Base-by-base conservation (phyloP, 352 stramenopile species). In the Globisporangium recalcitrans region DNA sequence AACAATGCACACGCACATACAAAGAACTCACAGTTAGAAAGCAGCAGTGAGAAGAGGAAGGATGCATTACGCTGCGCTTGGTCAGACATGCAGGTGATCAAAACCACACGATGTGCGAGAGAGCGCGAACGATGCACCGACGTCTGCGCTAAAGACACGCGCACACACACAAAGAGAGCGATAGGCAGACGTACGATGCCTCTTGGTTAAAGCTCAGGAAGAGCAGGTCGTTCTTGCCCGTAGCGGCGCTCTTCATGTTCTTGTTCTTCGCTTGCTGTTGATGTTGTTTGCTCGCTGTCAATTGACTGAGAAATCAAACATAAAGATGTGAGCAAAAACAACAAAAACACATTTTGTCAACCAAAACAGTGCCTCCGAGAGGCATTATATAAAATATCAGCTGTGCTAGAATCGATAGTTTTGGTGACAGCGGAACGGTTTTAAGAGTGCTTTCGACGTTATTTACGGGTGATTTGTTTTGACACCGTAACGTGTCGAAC, bases 171-270 rank as follows among this genome's bases (percentile, higher is more conserved):
- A n/a, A 9, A 36, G 11, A 31, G 31, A 54, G 7, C 21, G 5
- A 54, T 6, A 52, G 22, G 34, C 2, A 27, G 0, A 72, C 84
- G 68, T 74, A 95, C 84, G 86, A 91, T 11, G 90, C 91, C 62
- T 97, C 89, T 63, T 97, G 91, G 70, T 97, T 97, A 61, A 97
- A 95, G 78, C 88, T 93, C 49, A 96, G 72, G 72, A 92, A 96
- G 74, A 95, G 87, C 65, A 94, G 67, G 53, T 93, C 80, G 42
- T 60, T 78, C 63, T 74, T 72, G 60, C 67, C 68, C 56, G 74
- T 68, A 36, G 83, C 72, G 29, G 53, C 62, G 51, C 64, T 79
- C 68, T 74, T 78, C 77, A 90, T 75, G 16, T 14, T 42, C 13
- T 19, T 42, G 36, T 5, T 19, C 34, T 46, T 46, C 13, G 10